Base-by-base conservation (phyloP, 257 asterid species). In the Apocynum venetum region DNA sequence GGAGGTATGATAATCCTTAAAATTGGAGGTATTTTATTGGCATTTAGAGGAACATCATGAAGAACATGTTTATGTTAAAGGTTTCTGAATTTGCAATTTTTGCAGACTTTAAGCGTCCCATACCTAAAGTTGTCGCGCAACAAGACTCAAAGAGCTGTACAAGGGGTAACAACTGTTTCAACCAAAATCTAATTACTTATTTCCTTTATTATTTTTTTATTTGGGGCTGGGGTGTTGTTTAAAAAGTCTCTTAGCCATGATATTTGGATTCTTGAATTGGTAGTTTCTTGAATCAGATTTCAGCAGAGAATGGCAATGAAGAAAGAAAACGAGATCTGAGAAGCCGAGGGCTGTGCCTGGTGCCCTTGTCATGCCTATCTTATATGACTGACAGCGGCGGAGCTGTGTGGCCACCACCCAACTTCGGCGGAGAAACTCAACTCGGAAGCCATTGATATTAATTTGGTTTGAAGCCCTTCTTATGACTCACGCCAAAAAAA, bases 41-140 rank as follows among this genome's bases (percentile, higher is more conserved):
- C 57, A 52, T 13, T 52, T 52, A 52, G 17, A 12, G 57, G 57
- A 52, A 49, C 55, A 9, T 11, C 8, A 6, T 49, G 31, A 25
- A 25, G 31, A 25, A 25, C 31, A 25, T 25, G 0, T 25, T 25
- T 25, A 25, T 25, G 31, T 25, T 25, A 25, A 49, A 6, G 6
- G 17, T 4, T 2, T 19, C 25, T 46, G 49, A 46, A 8, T 46
- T 4, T 46, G 0, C 7, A 44, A 44, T 44, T 44, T 38, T 56
- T 79, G 86, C 91, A 94, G 98, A 94, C 96, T 17, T 78, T 92
- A 80, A 92, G 97, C 78, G 91, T 94, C 17, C 98, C 97, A 43
- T 94, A 94, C 81, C 86, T 94, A 92, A 92, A 94, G 85, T 81
- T 91, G 20, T 85, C 97, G 5, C 84, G 90, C 73, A 87, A 82